Evolutionary conservation across 768 basidiomycete species (phyloP), one percentile per base, ranked within the genome.

Genomic region (Suillus cothurnatus): DNA sequence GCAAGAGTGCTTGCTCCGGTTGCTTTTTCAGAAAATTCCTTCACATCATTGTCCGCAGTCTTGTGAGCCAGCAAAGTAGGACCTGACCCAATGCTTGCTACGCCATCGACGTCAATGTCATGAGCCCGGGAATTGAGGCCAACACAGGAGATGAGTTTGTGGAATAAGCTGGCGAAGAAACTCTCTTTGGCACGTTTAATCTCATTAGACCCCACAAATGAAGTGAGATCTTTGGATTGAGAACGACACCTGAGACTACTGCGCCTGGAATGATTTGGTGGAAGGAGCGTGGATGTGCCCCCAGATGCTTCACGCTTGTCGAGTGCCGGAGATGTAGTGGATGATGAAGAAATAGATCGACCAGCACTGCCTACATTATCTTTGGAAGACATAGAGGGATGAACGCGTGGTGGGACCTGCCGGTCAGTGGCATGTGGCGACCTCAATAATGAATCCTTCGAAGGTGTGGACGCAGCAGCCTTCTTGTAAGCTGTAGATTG

Each of bases 101-200:
- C 17, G 2, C 53, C 62, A 63, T 78, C 78, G 59, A 77, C 69
- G 41, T 84, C 81, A 55, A 80, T 67, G 52, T 76, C 73, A 59
- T 83, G 82, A n/a, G 79, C 69, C 55, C 72, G 73, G 28, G 76
- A 67, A 9, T 84, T 82, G 9, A 82, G 76, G 28, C 82, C 77
- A 57, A 86, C 73, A 67, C 88, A 90, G 47, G 87, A 88, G 58
- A 88, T 77, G 63, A 89, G 81, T 62, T 81, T 78, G 61, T 77
- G 82, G 63, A 88, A 67, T 64, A 89, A 74, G 69, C 79, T 84
- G 47, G 83, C 79, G 63, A 87, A 72, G 70, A 88, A 81, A 26
- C 85, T 82, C 39, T 80, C 81, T 73, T 81, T 80, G 39, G 28
- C 58, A 59, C 39, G 39, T 59, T 31, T 59, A 19, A 59, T 21